Percentiles rank a stretch among this genome's conserved stretches.
Evolutionary conservation across 768 basidiomycete species (phyloP).

Genomic region (Lactarius trivialis): DNA sequence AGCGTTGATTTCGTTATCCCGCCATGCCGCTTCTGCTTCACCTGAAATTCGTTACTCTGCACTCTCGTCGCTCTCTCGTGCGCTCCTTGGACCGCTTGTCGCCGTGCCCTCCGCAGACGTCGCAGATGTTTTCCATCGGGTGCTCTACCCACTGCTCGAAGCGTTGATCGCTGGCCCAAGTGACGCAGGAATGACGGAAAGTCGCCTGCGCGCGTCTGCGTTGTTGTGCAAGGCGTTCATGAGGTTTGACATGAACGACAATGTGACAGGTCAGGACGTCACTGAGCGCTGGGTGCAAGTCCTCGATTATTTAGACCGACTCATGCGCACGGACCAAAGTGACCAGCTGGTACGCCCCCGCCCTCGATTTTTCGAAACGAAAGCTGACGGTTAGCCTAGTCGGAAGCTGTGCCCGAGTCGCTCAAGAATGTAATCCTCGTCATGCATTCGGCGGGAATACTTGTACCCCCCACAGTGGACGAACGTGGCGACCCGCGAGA

Average conservation of each 20-base stretch:
- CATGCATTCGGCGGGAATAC: slow-evolving; percentile 84
- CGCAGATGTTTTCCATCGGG: slow-evolving; percentile 79
- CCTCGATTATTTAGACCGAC: slow-evolving; percentile 77
- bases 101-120: slow-evolving; percentile 49
- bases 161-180: slow-evolving; percentile 84
- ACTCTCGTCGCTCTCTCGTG: slow-evolving; percentile 51
- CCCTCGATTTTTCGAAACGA: neutral
- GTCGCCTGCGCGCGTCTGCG: slow-evolving; percentile 79
- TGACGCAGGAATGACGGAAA: slow-evolving; percentile 83
- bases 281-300: slow-evolving; percentile 82
- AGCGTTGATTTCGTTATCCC: slow-evolving; percentile 14
- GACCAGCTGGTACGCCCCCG: slow-evolving; percentile 72
- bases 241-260: slow-evolving; percentile 79
- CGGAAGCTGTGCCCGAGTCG: slow-evolving; percentile 93
- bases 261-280: slow-evolving; percentile 48
- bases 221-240: slow-evolving; percentile 93
- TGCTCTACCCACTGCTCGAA: slow-evolving; percentile 87
- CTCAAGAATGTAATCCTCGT: slow-evolving; percentile 95
- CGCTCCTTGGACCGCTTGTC: slow-evolving; percentile 22
- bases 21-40: slow-evolving; percentile 17
- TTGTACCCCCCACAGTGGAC: slow-evolving; percentile 56
- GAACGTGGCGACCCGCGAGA: slow-evolving; percentile 41
- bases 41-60: slow-evolving; percentile 34
- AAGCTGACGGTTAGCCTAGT: slow-evolving; percentile 39
- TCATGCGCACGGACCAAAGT: slow-evolving; percentile 79